Base-by-base conservation (phyloP, 805 yeast species). In the Ogataea paradorogensis region DNA sequence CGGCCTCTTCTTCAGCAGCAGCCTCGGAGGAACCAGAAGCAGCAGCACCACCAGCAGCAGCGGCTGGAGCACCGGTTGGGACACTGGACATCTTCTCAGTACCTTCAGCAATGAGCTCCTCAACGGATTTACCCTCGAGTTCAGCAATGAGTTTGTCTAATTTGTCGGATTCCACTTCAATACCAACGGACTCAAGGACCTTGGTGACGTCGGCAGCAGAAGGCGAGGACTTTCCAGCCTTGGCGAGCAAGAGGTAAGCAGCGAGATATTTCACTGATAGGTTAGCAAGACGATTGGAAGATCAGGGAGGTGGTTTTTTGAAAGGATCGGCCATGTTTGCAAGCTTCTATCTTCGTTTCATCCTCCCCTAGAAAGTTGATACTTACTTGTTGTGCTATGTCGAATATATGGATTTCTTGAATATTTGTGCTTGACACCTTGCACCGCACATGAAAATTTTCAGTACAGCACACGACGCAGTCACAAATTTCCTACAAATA, bases 201-300 rank as follows among this genome's bases (percentile, higher is more conserved):
- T 80, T 52, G 67, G 83, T 70, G 72, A 84, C 75, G 71, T 83
- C 88, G 55, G 82, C 73, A 58, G 84, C 85, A 52, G 90, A 70
- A 71, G 95, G 93, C 60, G 85, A 53, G 63, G 84, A 69, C 76
- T 81, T 83, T 73, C 91, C 93, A 72, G 90, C 88, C 73, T 84
- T 85, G 65, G 73, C 83, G 70, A 85, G 82, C 74, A 85, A 80
- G 73, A 85, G 82, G 78, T 85, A 85, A 74, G 95, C 91, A 74
- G 95, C 95, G 76, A 85, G 77, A 82, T 85, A 85, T 76, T 84
- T 85, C 93, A 85, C 78, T 73, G 46, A 28, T 27, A 15, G 14
- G 44, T 46, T 40, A 45, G 47, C n/a, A 9, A 11, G n/a, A 11
- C 4, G 25, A 9, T 11, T 23, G n/a, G 25, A 7, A 23, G 7